Evolutionary conservation across 768 basidiomycete species (phyloP).

Genomic region (Cyclocybe aegerita): DNA sequence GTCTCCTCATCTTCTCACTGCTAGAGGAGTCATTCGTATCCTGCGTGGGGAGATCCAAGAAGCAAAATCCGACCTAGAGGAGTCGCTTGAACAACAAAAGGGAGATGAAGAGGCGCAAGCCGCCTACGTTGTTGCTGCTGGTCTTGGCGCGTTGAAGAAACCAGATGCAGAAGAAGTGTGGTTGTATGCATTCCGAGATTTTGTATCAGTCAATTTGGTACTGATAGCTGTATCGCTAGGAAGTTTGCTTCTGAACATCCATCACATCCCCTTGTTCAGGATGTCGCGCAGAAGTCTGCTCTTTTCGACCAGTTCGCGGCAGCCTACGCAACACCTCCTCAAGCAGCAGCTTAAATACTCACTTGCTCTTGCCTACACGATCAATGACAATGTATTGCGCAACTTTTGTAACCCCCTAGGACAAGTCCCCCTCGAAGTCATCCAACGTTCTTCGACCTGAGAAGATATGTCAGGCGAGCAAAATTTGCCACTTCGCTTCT

Average conservation of each 20-base stretch:
- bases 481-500: too few relatives aligned
- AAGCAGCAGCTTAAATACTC: conserved; percentile 12
- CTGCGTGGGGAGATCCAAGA: conserved; percentile 70
- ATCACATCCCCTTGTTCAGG: conserved; percentile 65
- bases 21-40: conserved; percentile 80
- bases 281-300: conserved; percentile 57
- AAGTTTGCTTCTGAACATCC: conserved; percentile 52
- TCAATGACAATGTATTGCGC: too few relatives aligned
- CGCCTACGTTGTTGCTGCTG: conserved; percentile 62
- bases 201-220: background rate
- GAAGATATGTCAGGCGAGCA: too few relatives aligned
- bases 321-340: conserved; percentile 61
- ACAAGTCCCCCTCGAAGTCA: too few relatives aligned
- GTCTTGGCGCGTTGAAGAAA: conserved; percentile 57
- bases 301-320: conserved; percentile 62
- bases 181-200: conserved; percentile 46
- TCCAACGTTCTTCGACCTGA: too few relatives aligned
- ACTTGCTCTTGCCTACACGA: conserved; percentile 1
- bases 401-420: too few relatives aligned
- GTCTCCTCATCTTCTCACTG: conserved; percentile 71
- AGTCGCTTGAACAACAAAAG: conserved; percentile 60
- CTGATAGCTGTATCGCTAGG: conserved; percentile 23
- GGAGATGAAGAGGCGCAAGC: conserved; percentile 68
- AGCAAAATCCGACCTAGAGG: conserved; percentile 81
- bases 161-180: conserved; percentile 66